phyloP scores from a whole-genome alignment of 2,329 filamentous ascomycete species.

The Orbilia javanica region DNA sequence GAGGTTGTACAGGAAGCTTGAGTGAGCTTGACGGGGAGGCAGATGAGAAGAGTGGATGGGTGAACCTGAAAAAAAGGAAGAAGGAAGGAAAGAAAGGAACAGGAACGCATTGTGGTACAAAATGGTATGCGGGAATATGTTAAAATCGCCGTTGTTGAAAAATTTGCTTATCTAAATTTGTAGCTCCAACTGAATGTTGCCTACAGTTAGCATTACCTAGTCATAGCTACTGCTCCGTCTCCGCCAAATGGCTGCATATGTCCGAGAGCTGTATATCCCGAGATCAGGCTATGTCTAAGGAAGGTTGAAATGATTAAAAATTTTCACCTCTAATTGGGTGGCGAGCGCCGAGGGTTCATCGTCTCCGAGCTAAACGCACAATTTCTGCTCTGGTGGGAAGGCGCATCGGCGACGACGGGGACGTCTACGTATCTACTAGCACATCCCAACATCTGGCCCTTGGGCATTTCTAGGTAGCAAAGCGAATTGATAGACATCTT shows the following conservation, averaged over 20 bases:
- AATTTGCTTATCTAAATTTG: slow-evolving; percentile 23
- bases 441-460: neutral
- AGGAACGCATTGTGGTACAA: neutral
- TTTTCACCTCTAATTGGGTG: neutral
- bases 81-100: neutral
- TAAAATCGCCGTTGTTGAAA: slow-evolving; percentile 38
- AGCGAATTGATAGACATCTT: slow-evolving; percentile 4
- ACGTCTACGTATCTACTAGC: neutral
- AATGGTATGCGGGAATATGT: neutral
- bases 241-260: neutral
- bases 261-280: slow-evolving; percentile 24
- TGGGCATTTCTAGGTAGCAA: slow-evolving; percentile 12
- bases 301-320: neutral
- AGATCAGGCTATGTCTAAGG: slow-evolving; percentile 5
- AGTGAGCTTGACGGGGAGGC: slow-evolving; percentile 1
- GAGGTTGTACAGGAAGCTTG: slow-evolving; percentile 25
- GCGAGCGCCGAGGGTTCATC: slow-evolving; percentile 27
- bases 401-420: slow-evolving; percentile 42
- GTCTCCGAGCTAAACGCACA: slow-evolving; percentile 22
- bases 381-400: slow-evolving; percentile 31
- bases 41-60: neutral
- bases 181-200: slow-evolving; percentile 33
- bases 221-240: slow-evolving; percentile 7
- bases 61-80: neutral
- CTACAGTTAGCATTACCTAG: neutral